A percentile compares a stretch with the other conserved stretches of the same genome.
Evolutionary conservation across 345 rosid species (phyloP).

Genomic region (Erodium maritimum): DNA sequence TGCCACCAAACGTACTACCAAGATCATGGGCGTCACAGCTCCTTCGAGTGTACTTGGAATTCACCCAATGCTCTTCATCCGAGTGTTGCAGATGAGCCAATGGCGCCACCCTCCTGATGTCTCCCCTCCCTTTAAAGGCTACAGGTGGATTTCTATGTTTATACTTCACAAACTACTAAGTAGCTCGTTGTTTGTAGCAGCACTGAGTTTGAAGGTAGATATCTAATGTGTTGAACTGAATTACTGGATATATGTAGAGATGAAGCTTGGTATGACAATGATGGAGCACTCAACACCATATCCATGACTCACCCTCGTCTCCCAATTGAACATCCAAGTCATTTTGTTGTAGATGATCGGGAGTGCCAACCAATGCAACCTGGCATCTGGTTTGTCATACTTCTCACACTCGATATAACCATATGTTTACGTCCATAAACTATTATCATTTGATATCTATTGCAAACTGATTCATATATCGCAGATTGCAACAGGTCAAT

Average conservation of each 20-base stretch:
- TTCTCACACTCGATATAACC: background rate
- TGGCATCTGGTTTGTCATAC: conserved; percentile 69
- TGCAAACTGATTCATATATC: background rate
- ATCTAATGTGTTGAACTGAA: background rate
- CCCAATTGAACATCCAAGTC: conserved; percentile 62
- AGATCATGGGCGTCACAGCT: conserved; percentile 48
- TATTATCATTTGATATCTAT: background rate
- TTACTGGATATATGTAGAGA: conserved; percentile 39
- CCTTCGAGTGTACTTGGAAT: conserved; percentile 69
- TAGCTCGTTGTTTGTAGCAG: background rate
- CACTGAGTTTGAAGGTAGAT: background rate
- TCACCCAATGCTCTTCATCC: conserved; percentile 71
- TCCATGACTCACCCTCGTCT: conserved; percentile 90
- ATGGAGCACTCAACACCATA: conserved; percentile 87
- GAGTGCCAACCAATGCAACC: conserved; percentile 64
- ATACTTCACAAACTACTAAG: background rate
- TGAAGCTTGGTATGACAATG: conserved; percentile 95
- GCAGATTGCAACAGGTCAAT: background rate
- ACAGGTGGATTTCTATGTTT: conserved; percentile 33
- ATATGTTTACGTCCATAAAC: background rate
- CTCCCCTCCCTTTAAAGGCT: conserved; percentile 77
- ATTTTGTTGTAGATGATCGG: conserved; percentile 34
- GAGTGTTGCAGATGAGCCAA: conserved; percentile 78
- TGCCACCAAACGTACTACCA: conserved; percentile 71
- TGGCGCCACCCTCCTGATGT: conserved; percentile 63